phyloP scores from a whole-genome alignment of 768 basidiomycete species.

The Kwoniella newhampshirensis region DNA sequence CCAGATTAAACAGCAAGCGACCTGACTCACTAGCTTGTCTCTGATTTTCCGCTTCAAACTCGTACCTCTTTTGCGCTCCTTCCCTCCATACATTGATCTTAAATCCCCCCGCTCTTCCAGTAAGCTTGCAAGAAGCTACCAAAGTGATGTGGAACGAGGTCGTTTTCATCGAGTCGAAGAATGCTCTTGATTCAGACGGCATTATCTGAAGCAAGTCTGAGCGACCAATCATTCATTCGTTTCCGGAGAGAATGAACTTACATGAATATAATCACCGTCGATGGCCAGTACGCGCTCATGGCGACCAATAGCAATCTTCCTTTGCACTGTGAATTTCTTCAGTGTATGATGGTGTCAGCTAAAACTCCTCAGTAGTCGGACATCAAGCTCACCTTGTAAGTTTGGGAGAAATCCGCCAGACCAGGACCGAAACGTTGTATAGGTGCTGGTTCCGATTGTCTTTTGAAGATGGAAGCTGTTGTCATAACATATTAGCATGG shows the following conservation, averaged over 20 bases:
- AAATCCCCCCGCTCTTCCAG: conserved; percentile 63
- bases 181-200: conserved; percentile 75
- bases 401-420: conserved; percentile 70
- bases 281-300: conserved; percentile 90
- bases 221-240: background rate
- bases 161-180: conserved; percentile 87
- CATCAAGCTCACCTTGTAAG: conserved; percentile 69
- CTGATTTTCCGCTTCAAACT: conserved; percentile 90
- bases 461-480: conserved; percentile 90
- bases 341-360: background rate
- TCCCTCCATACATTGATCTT: conserved; percentile 77
- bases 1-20: too few relatives aligned
- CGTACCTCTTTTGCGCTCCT: conserved; percentile 80
- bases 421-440: conserved; percentile 62
- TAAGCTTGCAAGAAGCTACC: conserved; percentile 76
- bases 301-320: conserved; percentile 89
- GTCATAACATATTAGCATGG: background rate
- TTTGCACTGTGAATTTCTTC: conserved; percentile 86
- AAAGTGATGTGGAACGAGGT: conserved; percentile 88
- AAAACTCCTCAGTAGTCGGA: background rate
- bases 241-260: conserved; percentile 48
- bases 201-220: conserved; percentile 68
- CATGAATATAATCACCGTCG: conserved; percentile 91
- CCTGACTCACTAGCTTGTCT: conserved; percentile 69
- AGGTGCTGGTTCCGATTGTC: conserved; percentile 67